phyloP scores from a whole-genome alignment of 768 basidiomycete species.

The Daedaleopsis sinensis region DNA sequence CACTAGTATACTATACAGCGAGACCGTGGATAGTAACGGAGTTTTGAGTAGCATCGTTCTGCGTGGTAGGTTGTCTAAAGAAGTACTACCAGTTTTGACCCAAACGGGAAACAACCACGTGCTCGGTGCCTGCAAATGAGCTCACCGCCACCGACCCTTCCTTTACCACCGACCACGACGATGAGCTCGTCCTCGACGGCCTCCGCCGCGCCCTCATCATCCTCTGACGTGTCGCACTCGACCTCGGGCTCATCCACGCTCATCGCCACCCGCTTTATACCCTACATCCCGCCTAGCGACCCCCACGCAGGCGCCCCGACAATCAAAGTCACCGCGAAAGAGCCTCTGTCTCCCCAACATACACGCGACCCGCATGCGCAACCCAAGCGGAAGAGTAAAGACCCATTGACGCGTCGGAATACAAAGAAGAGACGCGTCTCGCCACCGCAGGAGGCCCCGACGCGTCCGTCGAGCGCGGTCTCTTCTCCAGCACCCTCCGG shows the following conservation, averaged over 20 bases:
- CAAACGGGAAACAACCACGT: not conserved
- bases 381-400: slow-evolving; percentile 24
- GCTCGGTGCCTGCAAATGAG: slow-evolving; percentile 1
- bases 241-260: slow-evolving; percentile 23
- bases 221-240: slow-evolving; percentile 33
- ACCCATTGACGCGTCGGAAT: not conserved
- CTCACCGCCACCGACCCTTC: slow-evolving; percentile 18
- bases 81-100: not conserved
- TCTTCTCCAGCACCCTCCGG: slow-evolving; percentile 13
- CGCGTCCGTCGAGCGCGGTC: slow-evolving; percentile 25
- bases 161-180: slow-evolving; percentile 15
- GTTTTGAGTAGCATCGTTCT: not conserved
- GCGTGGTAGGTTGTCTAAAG: not conserved
- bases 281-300: slow-evolving; percentile 17
- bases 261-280: slow-evolving; percentile 35
- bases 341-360: slow-evolving; percentile 22
- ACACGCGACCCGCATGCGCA: slow-evolving; percentile 12
- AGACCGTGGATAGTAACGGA: too few species aligned
- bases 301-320: slow-evolving; percentile 22
- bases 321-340: slow-evolving; percentile 24
- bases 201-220: slow-evolving; percentile 33
- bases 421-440: slow-evolving; percentile 32
- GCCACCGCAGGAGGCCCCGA: slow-evolving; percentile 5
- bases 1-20: too few species aligned
- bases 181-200: slow-evolving; percentile 21